A percentile compares a stretch with the other conserved stretches of the same genome.
Conservation (phyloP, 2,329 filamentous ascomycete species). For the Monosporascus sp. region DNA sequence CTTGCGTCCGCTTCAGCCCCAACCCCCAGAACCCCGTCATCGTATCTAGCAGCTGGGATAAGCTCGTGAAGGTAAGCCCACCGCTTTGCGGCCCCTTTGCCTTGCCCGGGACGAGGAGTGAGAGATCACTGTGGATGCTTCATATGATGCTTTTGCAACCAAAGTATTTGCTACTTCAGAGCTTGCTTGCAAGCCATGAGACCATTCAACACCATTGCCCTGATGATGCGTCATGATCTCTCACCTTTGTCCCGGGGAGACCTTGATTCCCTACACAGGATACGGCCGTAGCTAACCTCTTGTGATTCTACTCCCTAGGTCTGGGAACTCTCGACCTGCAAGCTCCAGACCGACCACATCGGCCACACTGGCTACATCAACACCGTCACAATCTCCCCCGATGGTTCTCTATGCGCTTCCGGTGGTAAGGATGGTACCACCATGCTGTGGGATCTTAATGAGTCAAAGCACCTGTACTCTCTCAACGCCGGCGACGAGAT, state of each 20-base stretch:
- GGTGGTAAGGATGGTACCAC: constrained; percentile 99
- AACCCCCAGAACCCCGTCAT: constrained; percentile 99
- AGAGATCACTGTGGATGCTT: constrained; percentile 23
- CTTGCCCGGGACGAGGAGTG: constrained; percentile 1
- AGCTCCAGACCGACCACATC: constrained; percentile 99
- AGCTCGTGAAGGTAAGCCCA: constrained; percentile 88
- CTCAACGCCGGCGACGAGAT: constrained; percentile 99
- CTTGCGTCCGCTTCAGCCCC: constrained; percentile 98
- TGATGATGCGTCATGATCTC: constrained; percentile 48
- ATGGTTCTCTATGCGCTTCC: constrained; percentile 97
- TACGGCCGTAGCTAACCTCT: neutral
- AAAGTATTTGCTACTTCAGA: constrained; percentile 99
- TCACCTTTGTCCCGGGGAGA: neutral
- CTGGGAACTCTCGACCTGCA: constrained; percentile 99
- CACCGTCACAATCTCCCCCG: constrained; percentile 99
- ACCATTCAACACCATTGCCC: constrained; percentile 88
- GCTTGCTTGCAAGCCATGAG: constrained; percentile 84
- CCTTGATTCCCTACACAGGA: neutral
- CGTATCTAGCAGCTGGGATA: constrained; percentile 98
- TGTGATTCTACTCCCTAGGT: constrained; percentile 54
- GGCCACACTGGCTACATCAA: constrained; percentile 99
- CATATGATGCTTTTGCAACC: constrained; percentile 87
- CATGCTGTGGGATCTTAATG: constrained; percentile 99
- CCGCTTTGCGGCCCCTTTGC: neutral
- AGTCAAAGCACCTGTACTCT: constrained; percentile 99